Evolutionary conservation across 768 basidiomycete genomes (phyloP).

Genomic region (Russula abietina): DNA sequence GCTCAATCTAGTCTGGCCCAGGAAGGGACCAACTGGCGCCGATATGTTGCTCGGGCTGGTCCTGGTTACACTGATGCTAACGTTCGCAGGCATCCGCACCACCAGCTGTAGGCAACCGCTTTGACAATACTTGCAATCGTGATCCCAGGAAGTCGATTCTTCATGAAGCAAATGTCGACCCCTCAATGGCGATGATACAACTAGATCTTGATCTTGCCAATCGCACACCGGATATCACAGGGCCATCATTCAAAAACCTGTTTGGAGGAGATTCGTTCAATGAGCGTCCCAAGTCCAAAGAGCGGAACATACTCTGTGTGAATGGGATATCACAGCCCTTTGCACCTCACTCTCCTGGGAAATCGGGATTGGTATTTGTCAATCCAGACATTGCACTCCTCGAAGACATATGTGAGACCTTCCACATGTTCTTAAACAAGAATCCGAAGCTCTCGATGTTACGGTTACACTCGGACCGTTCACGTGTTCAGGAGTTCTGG

Average conservation of each 20-base stretch:
- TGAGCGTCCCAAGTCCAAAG: background rate
- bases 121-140: background rate
- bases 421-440: background rate
- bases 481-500: too few relatives aligned
- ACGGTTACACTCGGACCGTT: too few relatives aligned
- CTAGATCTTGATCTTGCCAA: background rate
- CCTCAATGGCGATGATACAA: background rate
- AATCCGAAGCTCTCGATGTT: too few relatives aligned
- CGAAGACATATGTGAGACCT: background rate
- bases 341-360: background rate
- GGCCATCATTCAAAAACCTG: background rate
- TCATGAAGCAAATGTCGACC: background rate
- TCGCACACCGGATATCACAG: background rate
- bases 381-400: background rate
- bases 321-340: background rate
- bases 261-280: background rate
- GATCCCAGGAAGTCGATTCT: background rate
- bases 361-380: conserved; percentile 1
- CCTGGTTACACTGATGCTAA: too few relatives aligned
- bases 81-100: too few relatives aligned
- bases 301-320: background rate
- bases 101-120: background rate
- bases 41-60: too few relatives aligned
- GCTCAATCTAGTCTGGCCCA: background rate
- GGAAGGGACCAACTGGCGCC: background rate